Percentiles rank a stretch among this genome's conserved stretches.
phyloP scores from a whole-genome alignment of 495 filamentous ascomycete genomes.

The Penicillium maclennaniae region DNA sequence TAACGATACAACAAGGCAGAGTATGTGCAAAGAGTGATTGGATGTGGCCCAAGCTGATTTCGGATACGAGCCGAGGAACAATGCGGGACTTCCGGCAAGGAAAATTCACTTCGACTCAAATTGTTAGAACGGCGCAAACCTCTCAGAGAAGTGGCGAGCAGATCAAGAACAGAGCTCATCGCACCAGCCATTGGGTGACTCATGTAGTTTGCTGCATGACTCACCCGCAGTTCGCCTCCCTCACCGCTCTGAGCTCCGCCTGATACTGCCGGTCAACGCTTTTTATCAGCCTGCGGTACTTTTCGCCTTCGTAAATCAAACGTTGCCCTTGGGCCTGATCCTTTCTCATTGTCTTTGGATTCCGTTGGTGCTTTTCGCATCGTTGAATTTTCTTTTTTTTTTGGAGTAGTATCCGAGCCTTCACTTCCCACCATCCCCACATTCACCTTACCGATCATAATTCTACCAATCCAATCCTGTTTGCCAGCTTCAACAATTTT shows the following conservation, averaged over 20 bases:
- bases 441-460: background rate
- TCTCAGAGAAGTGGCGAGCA: too few species aligned
- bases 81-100: too few species aligned
- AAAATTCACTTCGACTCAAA: too few species aligned
- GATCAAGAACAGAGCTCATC: too few species aligned
- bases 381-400: background rate
- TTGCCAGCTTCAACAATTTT: background rate
- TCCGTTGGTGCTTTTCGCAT: background rate
- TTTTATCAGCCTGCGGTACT: constrained; percentile 18
- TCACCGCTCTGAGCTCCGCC: constrained; percentile 18
- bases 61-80: too few species aligned
- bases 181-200: background rate
- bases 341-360: constrained; percentile 1
- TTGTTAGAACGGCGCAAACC: too few species aligned
- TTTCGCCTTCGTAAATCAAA: constrained; percentile 9
- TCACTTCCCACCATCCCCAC: background rate
- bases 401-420: background rate
- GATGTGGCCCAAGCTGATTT: too few species aligned
- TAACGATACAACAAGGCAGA: too few species aligned
- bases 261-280: constrained; percentile 16
- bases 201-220: background rate
- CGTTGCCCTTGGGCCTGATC: constrained; percentile 5
- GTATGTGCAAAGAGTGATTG: too few species aligned
- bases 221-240: background rate
- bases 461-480: background rate